These are phyloP conservation scores for Claviceps quebecensis DNA, from an alignment of 2,329 filamentous ascomycete genomes.

Conservation along the genomic window DNA sequence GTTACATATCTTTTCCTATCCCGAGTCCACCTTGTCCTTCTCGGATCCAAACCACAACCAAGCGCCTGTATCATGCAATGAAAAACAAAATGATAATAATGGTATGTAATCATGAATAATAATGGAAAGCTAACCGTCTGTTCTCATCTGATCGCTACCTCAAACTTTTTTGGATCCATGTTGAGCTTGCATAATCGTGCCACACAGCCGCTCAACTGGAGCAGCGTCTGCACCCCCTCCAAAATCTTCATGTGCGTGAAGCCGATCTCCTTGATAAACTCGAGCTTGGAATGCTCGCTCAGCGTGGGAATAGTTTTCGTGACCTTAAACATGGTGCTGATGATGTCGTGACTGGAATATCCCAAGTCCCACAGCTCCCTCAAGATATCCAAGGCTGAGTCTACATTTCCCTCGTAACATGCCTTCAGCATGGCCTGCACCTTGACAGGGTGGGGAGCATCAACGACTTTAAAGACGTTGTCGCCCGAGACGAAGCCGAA, in stretches of 20 bases:
- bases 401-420: slow-evolving; percentile 83
- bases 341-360: slow-evolving; percentile 97
- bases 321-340: slow-evolving; percentile 97
- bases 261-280: slow-evolving; percentile 97
- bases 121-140: background rate
- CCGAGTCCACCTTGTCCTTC: background rate
- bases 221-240: slow-evolving; percentile 89
- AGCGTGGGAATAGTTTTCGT: slow-evolving; percentile 89
- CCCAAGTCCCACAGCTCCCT: slow-evolving; percentile 89
- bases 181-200: slow-evolving; percentile 87
- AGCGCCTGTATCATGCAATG: slow-evolving; percentile 13
- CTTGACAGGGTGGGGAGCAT: slow-evolving; percentile 94
- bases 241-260: slow-evolving; percentile 99
- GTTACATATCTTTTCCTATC: background rate
- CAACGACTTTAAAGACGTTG: slow-evolving; percentile 96
- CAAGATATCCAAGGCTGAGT: slow-evolving; percentile 70
- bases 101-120: background rate
- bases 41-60: too few relatives aligned
- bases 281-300: slow-evolving; percentile 87
- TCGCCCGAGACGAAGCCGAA: slow-evolving; percentile 96
- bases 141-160: slow-evolving; percentile 22
- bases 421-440: slow-evolving; percentile 98
- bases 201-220: slow-evolving; percentile 87
- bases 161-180: slow-evolving; percentile 82
- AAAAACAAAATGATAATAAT: background rate